Conservation (phyloP, 23 red algal genomes). For the Gracilaria vermiculophylla region DNA sequence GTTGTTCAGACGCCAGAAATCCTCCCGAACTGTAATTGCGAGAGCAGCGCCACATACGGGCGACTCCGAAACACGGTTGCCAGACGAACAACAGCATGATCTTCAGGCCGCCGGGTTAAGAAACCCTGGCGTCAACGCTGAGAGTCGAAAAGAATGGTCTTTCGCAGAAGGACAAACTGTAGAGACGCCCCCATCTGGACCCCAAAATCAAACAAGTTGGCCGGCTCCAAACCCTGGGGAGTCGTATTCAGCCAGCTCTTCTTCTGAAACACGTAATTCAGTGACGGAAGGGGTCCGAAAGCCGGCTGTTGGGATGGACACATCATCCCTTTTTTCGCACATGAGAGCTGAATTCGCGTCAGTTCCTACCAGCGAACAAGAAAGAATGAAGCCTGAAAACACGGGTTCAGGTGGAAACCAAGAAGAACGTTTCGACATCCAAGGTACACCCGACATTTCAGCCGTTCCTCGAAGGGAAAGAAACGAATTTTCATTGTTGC, state of each 20-base stretch:
- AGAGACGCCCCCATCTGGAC: background rate
- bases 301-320: background rate
- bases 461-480: background rate
- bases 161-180: background rate
- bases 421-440: background rate
- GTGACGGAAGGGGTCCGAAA: background rate
- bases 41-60: background rate
- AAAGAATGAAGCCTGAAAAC: background rate
- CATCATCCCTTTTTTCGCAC: background rate
- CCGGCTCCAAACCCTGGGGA: background rate
- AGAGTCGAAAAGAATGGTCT: background rate
- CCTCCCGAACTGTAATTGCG: background rate
- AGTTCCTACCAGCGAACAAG: background rate
- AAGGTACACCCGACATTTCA: background rate
- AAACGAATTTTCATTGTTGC: background rate
- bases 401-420: background rate
- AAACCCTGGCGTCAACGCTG: background rate
- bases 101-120: background rate
- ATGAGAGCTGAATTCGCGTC: slow-evolving; percentile 16
- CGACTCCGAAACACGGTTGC: background rate
- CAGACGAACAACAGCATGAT: background rate
- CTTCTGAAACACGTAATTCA: background rate
- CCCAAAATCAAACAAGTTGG: background rate
- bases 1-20: background rate
- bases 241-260: background rate